phyloP scores from a whole-genome alignment of 352 stramenopile genomes.

The Pythium grandisporangium region DNA sequence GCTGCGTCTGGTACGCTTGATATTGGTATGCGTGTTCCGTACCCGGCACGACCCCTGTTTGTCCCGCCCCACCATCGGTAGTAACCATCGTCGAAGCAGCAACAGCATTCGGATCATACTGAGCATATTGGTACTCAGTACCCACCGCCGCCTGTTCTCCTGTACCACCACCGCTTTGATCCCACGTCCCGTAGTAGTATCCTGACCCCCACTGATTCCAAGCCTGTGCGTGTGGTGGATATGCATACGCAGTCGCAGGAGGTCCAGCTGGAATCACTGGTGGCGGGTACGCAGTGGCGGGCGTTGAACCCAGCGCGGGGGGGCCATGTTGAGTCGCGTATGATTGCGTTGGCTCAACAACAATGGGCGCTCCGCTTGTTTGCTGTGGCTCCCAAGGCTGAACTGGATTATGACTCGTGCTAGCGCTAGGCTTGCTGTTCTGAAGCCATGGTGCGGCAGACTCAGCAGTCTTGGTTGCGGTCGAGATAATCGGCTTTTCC shows the following conservation, averaged over 20 bases:
- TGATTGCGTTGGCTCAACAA: no score
- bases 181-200: slow-evolving; percentile 15
- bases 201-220: slow-evolving; percentile 14
- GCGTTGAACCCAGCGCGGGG: slow-evolving; percentile 13
- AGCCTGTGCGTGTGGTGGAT: slow-evolving; percentile 5
- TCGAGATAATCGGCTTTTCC: slow-evolving; percentile 62
- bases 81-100: no score
- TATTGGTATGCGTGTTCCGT: slow-evolving; percentile 14
- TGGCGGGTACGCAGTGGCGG: slow-evolving; percentile 17
- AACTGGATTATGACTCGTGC: no score
- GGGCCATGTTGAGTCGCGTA: no score
- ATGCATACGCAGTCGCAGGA: slow-evolving; percentile 4
- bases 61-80: no score
- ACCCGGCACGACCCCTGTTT: not conserved
- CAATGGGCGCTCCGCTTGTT: no score
- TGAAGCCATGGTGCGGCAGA: slow-evolving; percentile 57
- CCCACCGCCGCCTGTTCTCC: not conserved
- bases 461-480: slow-evolving; percentile 28
- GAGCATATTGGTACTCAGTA: slow-evolving; percentile 11
- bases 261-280: no score
- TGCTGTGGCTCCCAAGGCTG: no score
- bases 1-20: slow-evolving; percentile 12
- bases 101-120: no score
- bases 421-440: slow-evolving; percentile 32
- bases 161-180: slow-evolving; percentile 10